phyloP scores from a whole-genome alignment of 176 grass and related monocot species.

The Carex myosuroides region DNA sequence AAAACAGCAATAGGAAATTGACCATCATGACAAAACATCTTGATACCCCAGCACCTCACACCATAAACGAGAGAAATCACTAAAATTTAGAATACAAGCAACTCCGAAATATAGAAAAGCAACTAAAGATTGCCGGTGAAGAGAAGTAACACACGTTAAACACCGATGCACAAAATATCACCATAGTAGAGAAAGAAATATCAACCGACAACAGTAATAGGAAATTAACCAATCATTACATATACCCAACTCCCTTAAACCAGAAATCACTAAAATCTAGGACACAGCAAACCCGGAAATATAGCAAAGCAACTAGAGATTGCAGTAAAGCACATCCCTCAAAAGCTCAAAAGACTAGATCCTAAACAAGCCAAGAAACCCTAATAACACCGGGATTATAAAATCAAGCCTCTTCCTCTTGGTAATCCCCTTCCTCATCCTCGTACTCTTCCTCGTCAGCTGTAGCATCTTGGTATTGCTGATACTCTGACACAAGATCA shows the following conservation, averaged over 20 bases:
- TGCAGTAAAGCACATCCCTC: slow-evolving; percentile 11
- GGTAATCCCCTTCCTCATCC: slow-evolving; percentile 34
- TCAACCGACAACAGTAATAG: neutral
- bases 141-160: neutral
- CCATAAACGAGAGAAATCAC: neutral
- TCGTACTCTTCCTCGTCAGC: slow-evolving; percentile 54
- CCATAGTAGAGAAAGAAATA: neutral
- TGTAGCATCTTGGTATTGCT: slow-evolving; percentile 61
- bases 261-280: neutral
- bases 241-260: neutral
- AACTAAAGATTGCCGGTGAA: slow-evolving; percentile 7
- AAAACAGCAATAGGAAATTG: neutral
- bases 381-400: neutral
- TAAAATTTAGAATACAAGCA: neutral
- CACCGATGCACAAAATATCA: neutral
- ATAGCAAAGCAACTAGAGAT: slow-evolving; percentile 37
- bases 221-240: neutral
- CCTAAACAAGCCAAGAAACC: neutral
- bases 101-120: slow-evolving; percentile 11
- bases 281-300: neutral
- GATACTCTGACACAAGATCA: slow-evolving; percentile 44
- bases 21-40: neutral
- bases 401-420: slow-evolving; percentile 26
- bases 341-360: neutral
- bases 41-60: neutral